Conservation (phyloP, 2,329 filamentous ascomycete species). For the Bipolaris oryzae region DNA sequence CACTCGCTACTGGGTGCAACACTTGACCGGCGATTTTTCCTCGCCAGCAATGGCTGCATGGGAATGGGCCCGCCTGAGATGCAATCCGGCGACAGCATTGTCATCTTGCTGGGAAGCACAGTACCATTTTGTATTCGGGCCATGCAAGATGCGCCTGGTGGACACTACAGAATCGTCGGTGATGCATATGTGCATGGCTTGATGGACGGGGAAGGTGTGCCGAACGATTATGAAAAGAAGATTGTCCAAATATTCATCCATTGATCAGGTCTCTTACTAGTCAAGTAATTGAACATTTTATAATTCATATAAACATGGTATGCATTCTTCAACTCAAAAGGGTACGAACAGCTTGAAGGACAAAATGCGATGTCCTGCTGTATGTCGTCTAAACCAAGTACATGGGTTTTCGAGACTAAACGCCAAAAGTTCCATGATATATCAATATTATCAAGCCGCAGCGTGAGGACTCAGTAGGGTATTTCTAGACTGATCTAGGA, state of each 20-base stretch:
- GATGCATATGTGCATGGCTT: conserved; percentile 24
- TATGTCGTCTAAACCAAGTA: no score
- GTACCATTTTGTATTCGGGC: conserved; percentile 23
- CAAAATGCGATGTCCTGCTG: neutral
- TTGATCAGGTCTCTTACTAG: neutral
- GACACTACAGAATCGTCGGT: conserved; percentile 12
- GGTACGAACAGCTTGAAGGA: neutral
- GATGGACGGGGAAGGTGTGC: conserved; percentile 26
- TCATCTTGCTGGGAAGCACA: conserved; percentile 22
- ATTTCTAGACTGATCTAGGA: neutral
- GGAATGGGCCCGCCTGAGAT: conserved; percentile 21
- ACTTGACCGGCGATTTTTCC: conserved; percentile 17
- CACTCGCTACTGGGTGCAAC: conserved; percentile 6
- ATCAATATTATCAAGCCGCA: neutral
- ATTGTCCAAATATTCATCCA: neutral
- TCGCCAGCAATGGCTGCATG: conserved; percentile 25
- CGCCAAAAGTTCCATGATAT: no score
- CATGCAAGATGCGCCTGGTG: neutral
- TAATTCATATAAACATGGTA: no score
- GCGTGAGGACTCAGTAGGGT: neutral
- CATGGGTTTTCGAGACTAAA: neutral
- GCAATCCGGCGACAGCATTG: conserved; percentile 18
- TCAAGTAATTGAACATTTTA: neutral
- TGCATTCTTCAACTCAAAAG: no score
- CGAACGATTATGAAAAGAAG: neutral